Conservation (phyloP, 495 filamentous ascomycete species). For the Patellaria atrata region DNA sequence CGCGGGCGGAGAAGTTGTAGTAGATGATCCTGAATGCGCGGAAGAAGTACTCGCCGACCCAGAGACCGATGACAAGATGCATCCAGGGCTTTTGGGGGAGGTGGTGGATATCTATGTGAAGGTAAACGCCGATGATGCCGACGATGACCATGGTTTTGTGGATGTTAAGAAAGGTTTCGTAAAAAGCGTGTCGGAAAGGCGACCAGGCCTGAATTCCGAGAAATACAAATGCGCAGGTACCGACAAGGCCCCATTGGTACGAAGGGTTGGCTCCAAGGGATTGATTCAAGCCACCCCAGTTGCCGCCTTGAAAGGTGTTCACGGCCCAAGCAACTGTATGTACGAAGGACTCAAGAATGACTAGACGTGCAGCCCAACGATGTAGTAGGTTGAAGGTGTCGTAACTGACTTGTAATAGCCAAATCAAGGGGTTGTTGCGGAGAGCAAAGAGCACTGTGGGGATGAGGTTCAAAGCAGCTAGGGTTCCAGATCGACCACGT, state of each 20-base stretch:
- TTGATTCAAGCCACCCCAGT: conserved; percentile 9
- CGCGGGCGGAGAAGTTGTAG: conserved; percentile 21
- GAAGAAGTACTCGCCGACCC: conserved; percentile 20
- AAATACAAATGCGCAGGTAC: conserved; percentile 31
- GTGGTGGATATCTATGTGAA: conserved; percentile 35
- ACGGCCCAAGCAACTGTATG: conserved; percentile 60
- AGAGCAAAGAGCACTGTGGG: conserved; percentile 77
- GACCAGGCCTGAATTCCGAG: conserved; percentile 38
- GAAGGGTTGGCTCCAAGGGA: conserved; percentile 11
- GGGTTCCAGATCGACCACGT: conserved; percentile 69
- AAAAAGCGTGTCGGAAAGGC: conserved; percentile 42
- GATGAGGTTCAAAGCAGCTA: conserved; percentile 82
- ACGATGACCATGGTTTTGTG: conserved; percentile 37
- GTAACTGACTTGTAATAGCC: conserved; percentile 70
- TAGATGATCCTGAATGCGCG: conserved; percentile 21
- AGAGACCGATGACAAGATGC: conserved; percentile 22
- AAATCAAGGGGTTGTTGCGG: conserved; percentile 86
- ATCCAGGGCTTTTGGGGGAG: conserved; percentile 28
- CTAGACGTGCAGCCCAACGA: conserved; percentile 86
- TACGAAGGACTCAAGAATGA: conserved; percentile 57
- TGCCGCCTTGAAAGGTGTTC: conserved; percentile 28
- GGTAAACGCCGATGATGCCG: conserved; percentile 38
- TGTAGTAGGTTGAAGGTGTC: conserved; percentile 95
- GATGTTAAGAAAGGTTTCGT: conserved; percentile 42
- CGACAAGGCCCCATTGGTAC: conserved; percentile 27